Evolutionary conservation across 1,139 yeast genomes (phyloP), one percentile per base, ranked within the genome.

Genomic region (Petasospora fabianii): DNA sequence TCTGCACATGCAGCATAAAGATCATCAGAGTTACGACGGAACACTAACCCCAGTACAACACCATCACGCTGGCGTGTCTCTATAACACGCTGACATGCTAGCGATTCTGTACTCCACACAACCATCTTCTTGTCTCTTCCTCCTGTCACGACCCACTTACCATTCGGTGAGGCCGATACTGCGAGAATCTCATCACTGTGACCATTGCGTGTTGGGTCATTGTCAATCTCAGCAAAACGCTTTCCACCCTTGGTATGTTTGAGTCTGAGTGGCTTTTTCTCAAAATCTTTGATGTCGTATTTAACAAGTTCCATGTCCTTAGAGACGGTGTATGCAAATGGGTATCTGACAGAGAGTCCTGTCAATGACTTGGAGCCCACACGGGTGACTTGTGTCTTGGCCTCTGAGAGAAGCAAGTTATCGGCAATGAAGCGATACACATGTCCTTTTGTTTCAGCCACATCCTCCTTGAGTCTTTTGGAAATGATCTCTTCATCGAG

Each of bases 1-100:
- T 92, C 98, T 1, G 88, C 88, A 64, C 97, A 88, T 2, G 96
- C 86, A 24, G 92, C 97, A 58, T 83, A 92, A 43, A 92, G 68
- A 61, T 88, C 95, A 63, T 84, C 94, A 4, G 92, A 71, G 43
- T 77, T 78, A 53, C 90, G 73, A 53, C 96, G 79, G 65, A 92
- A 92, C 6, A 77, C 71, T 40, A 90, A 63, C 22, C 92, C 75
- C 49, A 84, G 70, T 11, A 90, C 84, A 24, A 80, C 76, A 29
- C 92, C 87, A 46, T 80, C 71, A 43, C 79, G 71, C 51, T 78
- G 83, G 39, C 71, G 73, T 1, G 92, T 83, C 44, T 84, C 90
- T 47, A 90, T 68, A 6, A 82, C 90, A 56, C 84, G 81, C 38
- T 86, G 67, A 42, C 88, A 80, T 15, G 86, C 69, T 50, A 90